phyloP scores from a whole-genome alignment of 371 early-diverging fungal species.

The Synchytrium microbalum region DNA sequence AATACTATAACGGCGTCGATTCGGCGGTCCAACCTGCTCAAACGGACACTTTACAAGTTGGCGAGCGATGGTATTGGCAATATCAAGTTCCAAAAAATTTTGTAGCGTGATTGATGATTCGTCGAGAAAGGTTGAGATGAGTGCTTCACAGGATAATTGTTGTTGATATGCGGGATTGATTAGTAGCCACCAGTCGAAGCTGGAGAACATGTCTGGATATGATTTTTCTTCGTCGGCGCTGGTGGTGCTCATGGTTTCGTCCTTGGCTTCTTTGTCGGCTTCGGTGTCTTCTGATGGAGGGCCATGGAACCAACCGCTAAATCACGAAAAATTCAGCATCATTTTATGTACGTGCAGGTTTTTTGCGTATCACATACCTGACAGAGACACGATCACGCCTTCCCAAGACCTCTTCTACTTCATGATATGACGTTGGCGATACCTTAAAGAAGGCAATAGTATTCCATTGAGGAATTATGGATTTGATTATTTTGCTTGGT shows the following conservation, averaged over 20 bases:
- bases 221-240: not conserved
- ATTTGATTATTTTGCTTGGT: constrained; percentile 35
- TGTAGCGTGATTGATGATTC: not conserved
- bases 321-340: no score
- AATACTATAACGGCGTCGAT: not conserved
- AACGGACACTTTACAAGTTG: not conserved
- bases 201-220: not conserved
- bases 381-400: not conserved
- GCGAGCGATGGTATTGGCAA: not conserved
- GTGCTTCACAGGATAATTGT: not conserved
- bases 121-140: not conserved
- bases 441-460: constrained; percentile 55
- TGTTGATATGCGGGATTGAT: not conserved
- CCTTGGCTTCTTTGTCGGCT: not conserved
- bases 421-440: constrained; percentile 52
- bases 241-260: no score
- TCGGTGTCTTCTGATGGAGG: not conserved
- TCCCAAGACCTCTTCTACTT: constrained; percentile 49
- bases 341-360: no score
- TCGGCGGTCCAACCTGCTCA: not conserved
- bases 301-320: not conserved
- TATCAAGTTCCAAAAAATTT: not conserved
- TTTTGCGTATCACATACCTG: not conserved
- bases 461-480: constrained; percentile 48
- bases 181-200: not conserved